A percentile compares a stretch with the other conserved stretches of the same genome.
Evolutionary conservation across 805 yeast species (phyloP).

Genomic region (Myxozyma neglecta): DNA sequence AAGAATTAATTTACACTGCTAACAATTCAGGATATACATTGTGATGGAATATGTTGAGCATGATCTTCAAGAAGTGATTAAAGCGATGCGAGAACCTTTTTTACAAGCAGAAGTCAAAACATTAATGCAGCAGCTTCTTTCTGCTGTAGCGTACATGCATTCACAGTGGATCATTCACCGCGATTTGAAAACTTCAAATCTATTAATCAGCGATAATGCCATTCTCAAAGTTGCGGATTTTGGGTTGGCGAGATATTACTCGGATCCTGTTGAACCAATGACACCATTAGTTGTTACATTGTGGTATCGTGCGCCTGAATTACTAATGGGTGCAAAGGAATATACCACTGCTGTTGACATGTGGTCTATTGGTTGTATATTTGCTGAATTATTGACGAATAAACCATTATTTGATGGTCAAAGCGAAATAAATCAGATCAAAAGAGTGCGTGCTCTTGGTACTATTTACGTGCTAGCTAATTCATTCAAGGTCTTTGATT

Average conservation of each 20-base stretch:
- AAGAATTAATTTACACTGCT: not conserved
- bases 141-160: slow-evolving; percentile 36
- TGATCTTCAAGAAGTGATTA: slow-evolving; percentile 35
- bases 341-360: slow-evolving; percentile 46
- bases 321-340: slow-evolving; percentile 48
- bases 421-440: slow-evolving; percentile 50
- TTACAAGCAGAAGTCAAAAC: slow-evolving; percentile 37
- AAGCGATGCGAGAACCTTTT: slow-evolving; percentile 34
- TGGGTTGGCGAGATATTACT: slow-evolving; percentile 57
- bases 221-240: slow-evolving; percentile 37
- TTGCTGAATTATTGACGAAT: slow-evolving; percentile 50
- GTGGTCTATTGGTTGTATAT: slow-evolving; percentile 63
- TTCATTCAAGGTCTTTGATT: slow-evolving; percentile 44
- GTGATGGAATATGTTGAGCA: slow-evolving; percentile 40
- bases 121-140: slow-evolving; percentile 35
- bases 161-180: slow-evolving; percentile 35
- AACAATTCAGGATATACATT: slow-evolving; percentile 33
- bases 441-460: slow-evolving; percentile 4
- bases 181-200: slow-evolving; percentile 38
- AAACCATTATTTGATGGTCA: slow-evolving; percentile 50
- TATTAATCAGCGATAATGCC: slow-evolving; percentile 34
- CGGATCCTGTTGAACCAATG: slow-evolving; percentile 25
- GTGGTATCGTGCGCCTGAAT: slow-evolving; percentile 48
- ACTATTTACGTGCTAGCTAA: not conserved
- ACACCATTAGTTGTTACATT: slow-evolving; percentile 17